Evolutionary conservation across 2,329 filamentous ascomycete species (phyloP).

Genomic region (Phaeosphaeria sp.): DNA sequence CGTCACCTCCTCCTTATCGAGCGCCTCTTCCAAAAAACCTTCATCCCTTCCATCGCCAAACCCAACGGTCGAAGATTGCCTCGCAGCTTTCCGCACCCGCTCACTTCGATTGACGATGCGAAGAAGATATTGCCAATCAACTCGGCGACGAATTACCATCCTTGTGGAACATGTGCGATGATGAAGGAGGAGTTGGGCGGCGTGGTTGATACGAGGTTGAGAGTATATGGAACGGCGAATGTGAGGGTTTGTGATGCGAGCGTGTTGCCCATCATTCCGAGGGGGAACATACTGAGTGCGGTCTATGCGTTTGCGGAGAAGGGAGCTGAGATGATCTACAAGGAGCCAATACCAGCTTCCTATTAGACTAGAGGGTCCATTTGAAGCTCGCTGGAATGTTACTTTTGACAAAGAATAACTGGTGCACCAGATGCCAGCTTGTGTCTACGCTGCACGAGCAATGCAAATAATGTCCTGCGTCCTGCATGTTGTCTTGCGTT

Average conservation of each 20-base stretch:
- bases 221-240: conserved; percentile 38
- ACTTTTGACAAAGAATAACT: too few relatives aligned
- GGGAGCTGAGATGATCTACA: conserved; percentile 25
- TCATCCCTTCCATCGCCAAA: conserved; percentile 15
- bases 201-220: conserved; percentile 36
- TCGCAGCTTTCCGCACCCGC: conserved; percentile 17
- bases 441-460: too few relatives aligned
- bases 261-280: conserved; percentile 30
- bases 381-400: too few relatives aligned
- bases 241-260: conserved; percentile 39
- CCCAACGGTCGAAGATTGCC: conserved; percentile 15
- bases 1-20: conserved; percentile 47
- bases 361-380: neutral
- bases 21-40: conserved; percentile 18
- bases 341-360: neutral
- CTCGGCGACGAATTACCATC: conserved; percentile 32
- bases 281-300: conserved; percentile 25
- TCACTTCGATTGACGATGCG: conserved; percentile 19
- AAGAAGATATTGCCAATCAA: conserved; percentile 18
- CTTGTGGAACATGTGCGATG: conserved; percentile 44
- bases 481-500: too few relatives aligned
- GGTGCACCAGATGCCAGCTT: too few relatives aligned
- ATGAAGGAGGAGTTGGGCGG: conserved; percentile 35
- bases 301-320: conserved; percentile 38
- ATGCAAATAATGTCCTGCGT: too few relatives aligned